Evolutionary conservation across 1,284 basidiomycete species (phyloP).

Genomic region (Boletus semigastroideus): DNA sequence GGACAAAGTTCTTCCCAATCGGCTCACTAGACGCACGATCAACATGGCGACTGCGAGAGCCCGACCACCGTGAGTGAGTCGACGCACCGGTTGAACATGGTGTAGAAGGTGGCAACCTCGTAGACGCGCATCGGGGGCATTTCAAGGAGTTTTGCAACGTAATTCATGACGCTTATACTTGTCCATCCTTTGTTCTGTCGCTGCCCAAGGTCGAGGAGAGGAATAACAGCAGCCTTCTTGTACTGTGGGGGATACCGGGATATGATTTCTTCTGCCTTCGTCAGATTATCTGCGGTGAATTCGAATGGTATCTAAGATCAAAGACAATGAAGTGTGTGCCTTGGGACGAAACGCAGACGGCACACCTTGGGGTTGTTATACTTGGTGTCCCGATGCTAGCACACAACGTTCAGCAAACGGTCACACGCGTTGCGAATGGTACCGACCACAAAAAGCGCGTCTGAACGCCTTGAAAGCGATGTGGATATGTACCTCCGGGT

Average conservation of each 20-base stretch:
- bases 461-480: slow-evolving; percentile 42
- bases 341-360: slow-evolving; percentile 1
- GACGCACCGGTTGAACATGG: slow-evolving; percentile 93
- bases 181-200: slow-evolving; percentile 99
- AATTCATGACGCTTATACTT: slow-evolving; percentile 99
- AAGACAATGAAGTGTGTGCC: background rate
- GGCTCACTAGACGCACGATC: slow-evolving; percentile 66
- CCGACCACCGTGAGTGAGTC: background rate
- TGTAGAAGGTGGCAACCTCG: slow-evolving; percentile 99
- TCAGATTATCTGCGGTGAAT: slow-evolving; percentile 81
- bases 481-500: slow-evolving; percentile 38
- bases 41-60: background rate
- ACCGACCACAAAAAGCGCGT: slow-evolving; percentile 57
- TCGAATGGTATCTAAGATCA: slow-evolving; percentile 82
- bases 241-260: slow-evolving; percentile 94
- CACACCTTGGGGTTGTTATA: slow-evolving; percentile 88
- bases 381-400: slow-evolving; percentile 87
- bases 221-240: slow-evolving; percentile 97
- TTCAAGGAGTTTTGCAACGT: slow-evolving; percentile 88
- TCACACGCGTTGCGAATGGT: slow-evolving; percentile 1
- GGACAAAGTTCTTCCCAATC: slow-evolving; percentile 92
- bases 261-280: slow-evolving; percentile 87
- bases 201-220: slow-evolving; percentile 94
- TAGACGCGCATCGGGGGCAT: slow-evolving; percentile 99
- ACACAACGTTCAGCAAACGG: slow-evolving; percentile 10